Evolutionary conservation across 2,329 filamentous ascomycete genomes (phyloP).

Genomic region (Botrytis hyacinthi): DNA sequence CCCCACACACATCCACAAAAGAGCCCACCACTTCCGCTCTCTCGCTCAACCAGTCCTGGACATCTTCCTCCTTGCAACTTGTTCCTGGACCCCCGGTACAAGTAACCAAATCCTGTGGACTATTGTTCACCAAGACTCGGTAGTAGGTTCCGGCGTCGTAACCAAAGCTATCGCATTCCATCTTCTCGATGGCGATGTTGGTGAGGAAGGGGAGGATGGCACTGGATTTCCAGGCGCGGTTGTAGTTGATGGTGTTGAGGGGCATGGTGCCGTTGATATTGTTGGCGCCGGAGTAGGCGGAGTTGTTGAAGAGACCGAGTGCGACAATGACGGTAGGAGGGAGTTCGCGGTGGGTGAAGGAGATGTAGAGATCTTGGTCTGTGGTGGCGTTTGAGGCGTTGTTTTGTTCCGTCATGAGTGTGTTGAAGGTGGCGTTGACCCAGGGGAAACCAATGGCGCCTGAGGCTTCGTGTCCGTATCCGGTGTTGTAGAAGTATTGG

Average conservation of each 20-base stretch:
- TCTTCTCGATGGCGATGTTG: constrained; percentile 53
- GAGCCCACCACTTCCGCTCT: constrained; percentile 42
- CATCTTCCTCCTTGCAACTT: constrained; percentile 39
- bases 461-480: constrained; percentile 50
- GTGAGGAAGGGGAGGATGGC: constrained; percentile 53
- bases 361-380: constrained; percentile 51
- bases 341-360: constrained; percentile 54
- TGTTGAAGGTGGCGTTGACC: constrained; percentile 50
- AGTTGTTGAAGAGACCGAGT: constrained; percentile 55
- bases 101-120: constrained; percentile 47
- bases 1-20: constrained; percentile 44
- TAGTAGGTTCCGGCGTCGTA: constrained; percentile 47
- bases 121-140: constrained; percentile 51
- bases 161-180: constrained; percentile 51
- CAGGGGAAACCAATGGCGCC: constrained; percentile 51
- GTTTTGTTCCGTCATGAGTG: constrained; percentile 37
- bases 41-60: constrained; percentile 26
- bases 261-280: constrained; percentile 53
- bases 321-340: constrained; percentile 53
- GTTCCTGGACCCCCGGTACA: constrained; percentile 51
- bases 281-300: constrained; percentile 45
- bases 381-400: constrained; percentile 38
- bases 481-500: constrained; percentile 50
- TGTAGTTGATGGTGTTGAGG: constrained; percentile 47
- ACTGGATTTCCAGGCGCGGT: constrained; percentile 50